Conservation (phyloP, 148 eudicot genomes). For the Simmondsia chinensis region DNA sequence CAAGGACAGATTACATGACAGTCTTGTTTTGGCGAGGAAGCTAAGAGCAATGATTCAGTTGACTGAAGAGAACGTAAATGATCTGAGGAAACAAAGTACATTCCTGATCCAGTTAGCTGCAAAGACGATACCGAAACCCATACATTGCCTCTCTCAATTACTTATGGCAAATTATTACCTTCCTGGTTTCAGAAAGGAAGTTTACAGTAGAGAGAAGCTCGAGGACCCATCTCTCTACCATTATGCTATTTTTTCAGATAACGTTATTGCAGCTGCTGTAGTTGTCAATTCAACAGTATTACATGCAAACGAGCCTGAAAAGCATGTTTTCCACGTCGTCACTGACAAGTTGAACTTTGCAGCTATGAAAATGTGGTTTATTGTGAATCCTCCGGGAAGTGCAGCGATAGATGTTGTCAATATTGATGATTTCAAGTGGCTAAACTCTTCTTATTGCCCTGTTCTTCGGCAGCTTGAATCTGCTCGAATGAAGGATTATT, state of each 20-base stretch:
- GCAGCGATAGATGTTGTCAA: conserved; percentile 72
- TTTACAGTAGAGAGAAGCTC: conserved; percentile 46
- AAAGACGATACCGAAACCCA: conserved; percentile 78
- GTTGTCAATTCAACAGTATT: conserved; percentile 83
- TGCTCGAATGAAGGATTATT: conserved; percentile 82
- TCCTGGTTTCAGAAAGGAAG: conserved; percentile 39
- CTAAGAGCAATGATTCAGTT: conserved; percentile 91
- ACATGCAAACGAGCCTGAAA: conserved; percentile 85
- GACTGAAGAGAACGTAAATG: conserved; percentile 50
- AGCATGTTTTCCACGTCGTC: conserved; percentile 94
- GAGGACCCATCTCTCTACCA: conserved; percentile 83
- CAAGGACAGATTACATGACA: conserved; percentile 75
- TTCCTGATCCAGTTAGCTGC: conserved; percentile 95
- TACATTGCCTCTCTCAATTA: conserved; percentile 82
- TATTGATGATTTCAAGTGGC: conserved; percentile 88
- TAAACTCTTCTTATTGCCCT: conserved; percentile 90
- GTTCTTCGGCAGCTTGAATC: conserved; percentile 97
- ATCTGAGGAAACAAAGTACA: conserved; percentile 72
- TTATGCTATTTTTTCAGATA: conserved; percentile 94
- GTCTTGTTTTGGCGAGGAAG: conserved; percentile 62
- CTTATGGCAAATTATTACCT: conserved; percentile 70
- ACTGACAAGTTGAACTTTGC: conserved; percentile 87
- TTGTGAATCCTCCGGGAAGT: conserved; percentile 54
- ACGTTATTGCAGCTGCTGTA: conserved; percentile 89
- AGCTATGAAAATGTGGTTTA: conserved; percentile 99